Conservation (phyloP, 257 asterid species). For the Primulina tabacum region DNA sequence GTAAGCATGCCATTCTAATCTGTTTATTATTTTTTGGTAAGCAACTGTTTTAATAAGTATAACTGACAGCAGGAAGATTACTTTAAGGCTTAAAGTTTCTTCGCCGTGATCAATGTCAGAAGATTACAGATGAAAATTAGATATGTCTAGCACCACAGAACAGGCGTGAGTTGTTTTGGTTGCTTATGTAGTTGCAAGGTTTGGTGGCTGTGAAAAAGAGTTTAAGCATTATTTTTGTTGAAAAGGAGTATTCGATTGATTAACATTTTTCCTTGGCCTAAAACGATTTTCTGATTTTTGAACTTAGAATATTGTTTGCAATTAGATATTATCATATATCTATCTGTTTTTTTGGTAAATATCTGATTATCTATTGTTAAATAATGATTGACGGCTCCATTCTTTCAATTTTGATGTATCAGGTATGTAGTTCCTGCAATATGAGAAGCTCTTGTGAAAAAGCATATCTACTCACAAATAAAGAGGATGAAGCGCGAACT, state of each 20-base stretch:
- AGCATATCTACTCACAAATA: slow-evolving; percentile 83
- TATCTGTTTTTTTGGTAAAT: not conserved
- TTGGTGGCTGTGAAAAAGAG: slow-evolving; percentile 4
- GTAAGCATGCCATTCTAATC: slow-evolving; percentile 49
- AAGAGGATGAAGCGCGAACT: slow-evolving; percentile 93
- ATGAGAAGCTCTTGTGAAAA: slow-evolving; percentile 85
- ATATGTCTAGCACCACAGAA: not conserved
- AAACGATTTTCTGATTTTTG: not conserved
- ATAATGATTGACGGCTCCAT: slow-evolving; percentile 3
- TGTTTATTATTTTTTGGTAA: slow-evolving; percentile 8
- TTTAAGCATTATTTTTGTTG: not conserved
- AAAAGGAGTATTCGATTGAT: not conserved
- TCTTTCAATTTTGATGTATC: slow-evolving; percentile 31
- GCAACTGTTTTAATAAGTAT: not conserved
- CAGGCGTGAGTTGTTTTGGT: not conserved
- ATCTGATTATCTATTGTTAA: not conserved
- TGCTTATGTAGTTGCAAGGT: slow-evolving; percentile 7
- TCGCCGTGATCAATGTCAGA: not conserved
- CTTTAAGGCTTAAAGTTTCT: not conserved
- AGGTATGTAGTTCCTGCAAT: slow-evolving; percentile 97
- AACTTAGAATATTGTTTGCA: not conserved
- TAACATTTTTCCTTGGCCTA: not conserved
- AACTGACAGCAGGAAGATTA: not conserved
- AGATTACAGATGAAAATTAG: not conserved
- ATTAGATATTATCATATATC: not conserved